Evolutionary conservation across 192 early-diverging fungal species (phyloP).

Genomic region (Podila horticola): DNA sequence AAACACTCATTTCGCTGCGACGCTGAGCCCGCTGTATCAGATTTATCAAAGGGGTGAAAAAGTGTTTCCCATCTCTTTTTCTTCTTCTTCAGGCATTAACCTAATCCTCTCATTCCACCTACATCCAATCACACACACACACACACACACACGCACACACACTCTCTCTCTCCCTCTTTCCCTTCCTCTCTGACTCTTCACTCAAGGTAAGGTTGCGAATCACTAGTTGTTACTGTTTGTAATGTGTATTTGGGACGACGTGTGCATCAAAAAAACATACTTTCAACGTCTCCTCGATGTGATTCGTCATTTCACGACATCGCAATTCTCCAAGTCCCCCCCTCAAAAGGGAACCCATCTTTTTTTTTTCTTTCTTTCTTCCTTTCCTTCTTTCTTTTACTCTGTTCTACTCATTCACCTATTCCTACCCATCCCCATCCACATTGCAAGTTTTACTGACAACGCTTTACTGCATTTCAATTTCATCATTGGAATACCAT

Average conservation of each 20-base stretch:
- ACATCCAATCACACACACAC: not conserved
- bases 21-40: no score
- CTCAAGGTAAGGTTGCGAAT: no score
- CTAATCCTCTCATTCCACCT: not conserved
- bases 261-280: not conserved
- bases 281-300: not conserved
- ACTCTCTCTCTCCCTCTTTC: not conserved
- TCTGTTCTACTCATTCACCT: not conserved
- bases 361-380: not conserved
- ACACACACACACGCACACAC: not conserved
- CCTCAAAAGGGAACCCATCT: not conserved
- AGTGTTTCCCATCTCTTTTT: no score
- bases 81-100: no score
- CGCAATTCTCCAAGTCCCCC: not conserved
- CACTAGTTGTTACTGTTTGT: no score
- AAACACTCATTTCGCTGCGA: no score
- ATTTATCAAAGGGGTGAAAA: no score
- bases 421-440: not conserved
- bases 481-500: not conserved
- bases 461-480: not conserved
- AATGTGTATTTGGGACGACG: no score
- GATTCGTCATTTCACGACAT: slow-evolving; percentile 36
- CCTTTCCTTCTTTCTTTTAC: not conserved
- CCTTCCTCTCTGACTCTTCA: not conserved
- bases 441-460: not conserved